Evolutionary conservation across 108 stramenopile genomes (phyloP), one percentile per base, ranked within the genome.

Genomic region (Stephanodiscus minutulus): DNA sequence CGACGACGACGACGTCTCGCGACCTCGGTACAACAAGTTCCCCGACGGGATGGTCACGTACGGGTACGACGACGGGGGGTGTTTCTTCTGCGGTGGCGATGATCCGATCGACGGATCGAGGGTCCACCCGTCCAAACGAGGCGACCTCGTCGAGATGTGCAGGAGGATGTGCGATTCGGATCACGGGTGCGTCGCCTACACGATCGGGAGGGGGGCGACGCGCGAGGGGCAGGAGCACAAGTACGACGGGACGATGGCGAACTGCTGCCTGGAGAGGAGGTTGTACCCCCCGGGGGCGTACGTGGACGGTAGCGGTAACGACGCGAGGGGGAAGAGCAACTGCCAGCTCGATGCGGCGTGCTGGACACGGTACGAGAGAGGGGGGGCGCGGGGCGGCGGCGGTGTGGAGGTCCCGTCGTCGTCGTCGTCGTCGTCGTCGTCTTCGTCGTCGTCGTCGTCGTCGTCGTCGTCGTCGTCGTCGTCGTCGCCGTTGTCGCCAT

Each of bases 241-340:
- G 27, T 61, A 39, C 33, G 33, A 18, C 21, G n/a, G 12, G 15
- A 15, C 33, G 0, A 28, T 22, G 3, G 3, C 33, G 21, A 61
- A 61, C 21, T 61, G 60, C 60, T 39, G 60, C 28, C 39, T 61
- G 28, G 60, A 61, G 33, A 24, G 60, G 33, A 61, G 60, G 33
- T 10, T 33, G 22, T 61, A 61, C 20, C 60, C 60, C 0, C 33
- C 28, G 8, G 60, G 33, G 15, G 28, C 17, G 21, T 61, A 39
- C 15, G 60, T 61, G 2, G 60, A 33, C 21, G 52, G 60, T 0
- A 21, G 28, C 21, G 60, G 9, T 8, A 1, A 20, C 7, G 43
- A 17, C 11, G 43, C 3, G 3, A 41, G 39, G 39, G 15, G 13
- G 43, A 61, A 17, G 60, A 15, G 10, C 21, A 0, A 41, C 15